Percentiles rank a stretch among this genome's conserved stretches.
Evolutionary conservation across 805 yeast genomes (phyloP).

Genomic region (Candida koratica): DNA sequence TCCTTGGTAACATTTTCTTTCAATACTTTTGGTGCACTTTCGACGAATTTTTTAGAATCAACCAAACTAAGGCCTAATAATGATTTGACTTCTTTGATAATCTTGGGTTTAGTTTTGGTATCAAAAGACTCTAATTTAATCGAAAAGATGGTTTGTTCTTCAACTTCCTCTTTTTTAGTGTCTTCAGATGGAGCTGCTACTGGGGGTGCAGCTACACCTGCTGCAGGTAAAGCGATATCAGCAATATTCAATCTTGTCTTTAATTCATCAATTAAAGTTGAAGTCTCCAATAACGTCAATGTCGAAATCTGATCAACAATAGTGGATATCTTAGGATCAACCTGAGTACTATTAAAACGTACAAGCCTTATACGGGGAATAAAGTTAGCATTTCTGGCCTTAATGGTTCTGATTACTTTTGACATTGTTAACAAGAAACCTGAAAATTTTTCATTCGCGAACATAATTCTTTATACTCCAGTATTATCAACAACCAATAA

Average conservation of each 20-base stretch:
- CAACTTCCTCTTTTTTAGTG: conserved; percentile 69
- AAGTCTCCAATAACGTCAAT: conserved; percentile 88
- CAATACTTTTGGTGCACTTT: conserved; percentile 91
- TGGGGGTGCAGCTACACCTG: conserved; percentile 54
- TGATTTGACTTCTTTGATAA: conserved; percentile 93
- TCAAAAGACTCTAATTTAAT: conserved; percentile 92
- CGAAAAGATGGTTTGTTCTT: conserved; percentile 90
- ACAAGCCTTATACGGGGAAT: conserved; percentile 3
- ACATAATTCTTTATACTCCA: too few species aligned
- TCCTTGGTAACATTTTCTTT: conserved; percentile 96
- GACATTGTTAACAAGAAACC: conserved; percentile 4
- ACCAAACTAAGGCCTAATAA: conserved; percentile 89
- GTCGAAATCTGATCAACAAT: conserved; percentile 90
- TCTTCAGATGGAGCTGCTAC: conserved; percentile 72
- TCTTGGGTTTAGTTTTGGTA: conserved; percentile 92
- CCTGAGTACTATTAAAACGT: conserved; percentile 33
- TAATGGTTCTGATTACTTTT: conserved; percentile 23
- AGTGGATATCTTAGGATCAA: conserved; percentile 80
- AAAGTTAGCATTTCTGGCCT: conserved; percentile 8
- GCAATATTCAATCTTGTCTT: conserved; percentile 84
- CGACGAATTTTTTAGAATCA: conserved; percentile 96
- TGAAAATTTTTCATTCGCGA: conserved; percentile 6
- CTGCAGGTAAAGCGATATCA: conserved; percentile 83
- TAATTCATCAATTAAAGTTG: conserved; percentile 76
- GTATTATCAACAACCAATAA: conserved; percentile 1